phyloP scores from a whole-genome alignment of 495 filamentous ascomycete species.

The Penicillium fimorum region DNA sequence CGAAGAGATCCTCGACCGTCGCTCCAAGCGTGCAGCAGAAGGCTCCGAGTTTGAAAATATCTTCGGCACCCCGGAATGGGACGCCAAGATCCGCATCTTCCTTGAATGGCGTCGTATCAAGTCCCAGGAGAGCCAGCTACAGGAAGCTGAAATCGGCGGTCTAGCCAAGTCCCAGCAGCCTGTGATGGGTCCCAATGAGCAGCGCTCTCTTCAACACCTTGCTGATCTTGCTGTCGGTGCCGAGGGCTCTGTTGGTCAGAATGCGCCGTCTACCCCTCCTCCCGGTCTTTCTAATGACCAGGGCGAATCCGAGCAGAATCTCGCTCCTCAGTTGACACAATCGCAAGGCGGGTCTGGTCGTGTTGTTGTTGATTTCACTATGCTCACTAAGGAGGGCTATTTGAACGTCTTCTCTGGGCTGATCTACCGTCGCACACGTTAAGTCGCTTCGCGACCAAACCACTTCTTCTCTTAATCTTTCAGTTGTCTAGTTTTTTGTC shows the following conservation, averaged over 20 bases:
- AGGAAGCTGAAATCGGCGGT: conserved; percentile 30
- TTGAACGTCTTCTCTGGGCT: conserved; percentile 47
- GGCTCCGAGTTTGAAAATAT: conserved; percentile 38
- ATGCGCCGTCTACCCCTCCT: conserved; percentile 33
- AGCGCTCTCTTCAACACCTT: conserved; percentile 59
- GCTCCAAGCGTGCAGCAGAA: conserved; percentile 28
- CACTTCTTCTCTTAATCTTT: neutral
- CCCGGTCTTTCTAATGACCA: conserved; percentile 34
- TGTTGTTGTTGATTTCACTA: conserved; percentile 44
- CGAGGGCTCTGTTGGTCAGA: conserved; percentile 42
- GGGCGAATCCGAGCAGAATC: conserved; percentile 30
- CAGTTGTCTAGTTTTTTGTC: neutral
- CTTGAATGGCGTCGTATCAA: conserved; percentile 45
- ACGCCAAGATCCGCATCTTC: conserved; percentile 48
- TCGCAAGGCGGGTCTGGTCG: conserved; percentile 29
- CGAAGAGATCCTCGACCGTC: conserved; percentile 46
- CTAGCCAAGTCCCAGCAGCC: conserved; percentile 32
- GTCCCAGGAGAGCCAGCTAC: conserved; percentile 40
- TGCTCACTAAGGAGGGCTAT: conserved; percentile 46
- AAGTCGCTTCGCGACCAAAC: neutral
- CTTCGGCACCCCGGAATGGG: conserved; percentile 44
- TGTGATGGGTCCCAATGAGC: conserved; percentile 47
- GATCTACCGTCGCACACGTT: conserved; percentile 40
- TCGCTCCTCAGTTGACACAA: conserved; percentile 31
- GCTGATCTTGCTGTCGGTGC: conserved; percentile 60